phyloP scores from a whole-genome alignment of 2,329 filamentous ascomycete genomes.

The Talaromyces atroroseus region DNA sequence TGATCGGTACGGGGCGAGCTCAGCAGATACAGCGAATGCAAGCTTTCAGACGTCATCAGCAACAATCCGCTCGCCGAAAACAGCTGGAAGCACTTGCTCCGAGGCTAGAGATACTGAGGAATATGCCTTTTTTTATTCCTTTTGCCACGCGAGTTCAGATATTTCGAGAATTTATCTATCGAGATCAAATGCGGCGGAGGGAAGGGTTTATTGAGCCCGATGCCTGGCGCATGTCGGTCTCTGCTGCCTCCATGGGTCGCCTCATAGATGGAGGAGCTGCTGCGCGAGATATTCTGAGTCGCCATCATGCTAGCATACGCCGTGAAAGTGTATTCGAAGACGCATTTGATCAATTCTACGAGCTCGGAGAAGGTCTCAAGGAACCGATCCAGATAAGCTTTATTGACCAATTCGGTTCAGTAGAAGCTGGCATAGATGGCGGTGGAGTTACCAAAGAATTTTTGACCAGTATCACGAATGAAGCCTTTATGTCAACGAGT shows the following conservation, averaged over 20 bases:
- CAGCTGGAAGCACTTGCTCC: slow-evolving; percentile 75
- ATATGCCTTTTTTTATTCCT: slow-evolving; percentile 95
- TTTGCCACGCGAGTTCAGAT: slow-evolving; percentile 88
- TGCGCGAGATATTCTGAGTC: slow-evolving; percentile 40
- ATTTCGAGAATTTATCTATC: slow-evolving; percentile 83
- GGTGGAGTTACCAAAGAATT: slow-evolving; percentile 98
- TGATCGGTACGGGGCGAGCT: slow-evolving; percentile 55
- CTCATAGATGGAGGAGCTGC: slow-evolving; percentile 35
- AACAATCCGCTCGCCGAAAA: slow-evolving; percentile 62
- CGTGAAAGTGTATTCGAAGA: slow-evolving; percentile 78
- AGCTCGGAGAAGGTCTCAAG: slow-evolving; percentile 75
- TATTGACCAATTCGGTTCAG: slow-evolving; percentile 78
- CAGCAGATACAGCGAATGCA: slow-evolving; percentile 60
- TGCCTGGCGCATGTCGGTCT: slow-evolving; percentile 61
- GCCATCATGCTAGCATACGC: slow-evolving; percentile 73
- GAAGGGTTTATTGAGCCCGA: slow-evolving; percentile 67
- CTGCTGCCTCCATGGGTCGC: slow-evolving; percentile 38
- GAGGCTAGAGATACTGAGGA: slow-evolving; percentile 81
- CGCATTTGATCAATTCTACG: slow-evolving; percentile 77
- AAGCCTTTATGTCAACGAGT: slow-evolving; percentile 66
- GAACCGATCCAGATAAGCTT: slow-evolving; percentile 97
- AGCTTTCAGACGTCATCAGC: slow-evolving; percentile 57
- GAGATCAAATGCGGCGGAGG: slow-evolving; percentile 71
- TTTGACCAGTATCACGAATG: slow-evolving; percentile 76
- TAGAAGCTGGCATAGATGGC: slow-evolving; percentile 91